Evolutionary conservation across 2,329 filamentous ascomycete species (phyloP).

Genomic region (Xylaria sp.): DNA sequence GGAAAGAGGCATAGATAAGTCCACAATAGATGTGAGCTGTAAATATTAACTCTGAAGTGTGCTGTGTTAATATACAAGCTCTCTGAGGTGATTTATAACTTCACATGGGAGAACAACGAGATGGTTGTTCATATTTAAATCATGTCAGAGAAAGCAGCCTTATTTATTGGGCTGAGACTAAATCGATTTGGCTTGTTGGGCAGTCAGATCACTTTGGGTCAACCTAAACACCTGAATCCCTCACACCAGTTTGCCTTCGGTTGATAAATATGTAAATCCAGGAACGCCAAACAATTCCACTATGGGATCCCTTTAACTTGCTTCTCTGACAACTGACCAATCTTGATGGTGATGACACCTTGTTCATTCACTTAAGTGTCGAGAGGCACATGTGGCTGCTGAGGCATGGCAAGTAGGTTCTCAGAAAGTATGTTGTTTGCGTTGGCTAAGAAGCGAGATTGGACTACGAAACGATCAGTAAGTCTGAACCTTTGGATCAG

Average conservation of each 20-base stretch:
- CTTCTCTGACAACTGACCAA: neutral
- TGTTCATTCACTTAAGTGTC: neutral
- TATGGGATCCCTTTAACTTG: neutral
- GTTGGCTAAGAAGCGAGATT: conserved; percentile 14
- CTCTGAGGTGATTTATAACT: no score
- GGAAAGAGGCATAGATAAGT: no score
- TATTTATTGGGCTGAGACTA: neutral
- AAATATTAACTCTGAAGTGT: no score
- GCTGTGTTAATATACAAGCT: no score
- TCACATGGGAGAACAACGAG: no score
- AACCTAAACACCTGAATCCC: neutral
- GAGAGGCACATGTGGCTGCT: conserved; percentile 6
- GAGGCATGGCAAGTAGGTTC: conserved; percentile 28
- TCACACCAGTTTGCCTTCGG: neutral
- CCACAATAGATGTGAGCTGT: no score
- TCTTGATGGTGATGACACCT: neutral
- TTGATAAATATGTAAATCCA: neutral
- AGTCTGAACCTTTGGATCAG: conserved; percentile 55
- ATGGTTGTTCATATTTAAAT: neutral
- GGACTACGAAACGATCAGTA: conserved; percentile 31
- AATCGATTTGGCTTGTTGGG: neutral
- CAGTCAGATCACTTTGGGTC: neutral
- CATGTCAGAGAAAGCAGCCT: neutral
- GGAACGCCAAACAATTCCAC: neutral
- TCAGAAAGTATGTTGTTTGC: conserved; percentile 11